Evolutionary conservation across 1,284 basidiomycete species (phyloP), one percentile per base, ranked within the genome.

Genomic region (Lentinus polychrous): DNA sequence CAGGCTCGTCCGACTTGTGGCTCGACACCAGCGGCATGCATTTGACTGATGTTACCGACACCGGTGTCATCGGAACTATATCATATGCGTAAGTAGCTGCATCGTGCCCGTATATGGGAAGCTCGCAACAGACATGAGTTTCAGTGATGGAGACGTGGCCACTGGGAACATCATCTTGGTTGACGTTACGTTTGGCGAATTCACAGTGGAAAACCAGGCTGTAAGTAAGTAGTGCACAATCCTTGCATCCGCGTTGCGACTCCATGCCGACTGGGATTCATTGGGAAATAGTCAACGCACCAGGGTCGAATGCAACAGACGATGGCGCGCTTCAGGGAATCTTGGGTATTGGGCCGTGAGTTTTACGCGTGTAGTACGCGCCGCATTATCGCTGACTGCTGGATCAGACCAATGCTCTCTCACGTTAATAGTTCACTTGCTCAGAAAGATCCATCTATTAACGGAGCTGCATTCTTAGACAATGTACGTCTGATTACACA

Each of bases 161-260:
- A n/a, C 17, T 17, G 45, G 45, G 5, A 31, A 46, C 17, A 46
- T 46, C 23, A 27, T 39, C 0, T 22, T 57, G 1, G 56, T 39
- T 3, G 48, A 56, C 24, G 55, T 59, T 7, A 49, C 48, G 8
- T 52, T 56, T 17, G 59, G 57, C 15, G 49, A 57, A 2, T 59
- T 55, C 40, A 55, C 56, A 3, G 48, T 59, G 3, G n/a, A 42
- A 8, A 49, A 50, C 11, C 59, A 60, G 42, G 59, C 59, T 0
- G 50, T 60, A 17, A 54, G 59, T 60, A 39, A 33, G 57, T 52
- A n/a, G n/a, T n/a, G n/a, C n/a, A n/a, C n/a, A n/a, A n/a, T n/a
- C n/a, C n/a, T n/a, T n/a, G n/a, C n/a, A n/a, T n/a, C n/a, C n/a
- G n/a, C n/a, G n/a, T n/a, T n/a, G n/a, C n/a, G n/a, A n/a, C n/a